Evolutionary conservation across 495 filamentous ascomycete genomes (phyloP), one percentile per base, ranked within the genome.

Genomic region (Podospora anserina): DNA sequence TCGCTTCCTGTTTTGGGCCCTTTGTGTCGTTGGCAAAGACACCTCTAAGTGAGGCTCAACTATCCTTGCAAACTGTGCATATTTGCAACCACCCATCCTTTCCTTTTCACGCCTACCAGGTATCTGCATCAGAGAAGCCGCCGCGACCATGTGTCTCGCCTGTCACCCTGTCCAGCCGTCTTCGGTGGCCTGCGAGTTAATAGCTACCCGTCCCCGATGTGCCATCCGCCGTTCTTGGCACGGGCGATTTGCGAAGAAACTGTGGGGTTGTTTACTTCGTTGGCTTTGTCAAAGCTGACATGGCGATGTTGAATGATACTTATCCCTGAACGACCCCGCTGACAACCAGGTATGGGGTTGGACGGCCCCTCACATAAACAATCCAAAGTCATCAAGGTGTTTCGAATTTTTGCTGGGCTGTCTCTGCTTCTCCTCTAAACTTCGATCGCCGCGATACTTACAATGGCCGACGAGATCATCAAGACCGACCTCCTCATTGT

Each of bases 401-500:
- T 26, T 26, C n/a, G 55, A 58, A 58, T 9, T 26, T 26, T 18
- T 62, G 7, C n/a, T 7, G 5, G 18, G 2, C 27, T 6, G 11
- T 16, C 27, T 19, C 9, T 62, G 23, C 15, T 34, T 34, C 26
- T 27, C 15, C 7, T 30, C 60, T 63, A 5, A 63, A 68, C 60
- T 27, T 32, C 13, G 3, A 26, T 58, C n/a, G 23, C 23, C 34
- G 53, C 11, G 11, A 63, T 4, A 63, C 19, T 18, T 32, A 63
- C 61, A 63, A 73, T 70, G 28, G 66, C 68, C 20, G 55, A 66
- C 26, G 66, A 68, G 3, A 69, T 74, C 34, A 74, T 88, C 34
- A 72, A 83, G 44, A 84, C 81, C 13, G 79, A 84, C 68, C 77
- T 82, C 39, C 72, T 88, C n/a, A 83, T 88, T 23, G 76, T 86